Evolutionary conservation across 2,329 filamentous ascomycete genomes (phyloP), one percentile per base, ranked within the genome.

Genomic region (Phialophora verrucosa): DNA sequence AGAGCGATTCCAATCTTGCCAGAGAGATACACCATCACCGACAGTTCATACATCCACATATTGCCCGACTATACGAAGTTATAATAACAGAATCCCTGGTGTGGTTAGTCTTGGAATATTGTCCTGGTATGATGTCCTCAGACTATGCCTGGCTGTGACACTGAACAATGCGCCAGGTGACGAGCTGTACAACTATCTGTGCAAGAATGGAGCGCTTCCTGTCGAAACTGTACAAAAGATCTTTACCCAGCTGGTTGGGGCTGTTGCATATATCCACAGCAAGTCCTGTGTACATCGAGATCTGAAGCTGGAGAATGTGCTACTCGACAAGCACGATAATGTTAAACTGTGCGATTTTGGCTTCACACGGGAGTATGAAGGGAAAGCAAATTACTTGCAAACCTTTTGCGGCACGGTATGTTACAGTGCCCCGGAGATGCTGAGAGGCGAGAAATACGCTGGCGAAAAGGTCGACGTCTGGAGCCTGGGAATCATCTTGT

Each of bases 311-410:
- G 95, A 99, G 77, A 96, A 96, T 75, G 97, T 99, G 65, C 83
- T 99, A 54, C 85, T 99, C 72, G 95, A 99, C 81, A 98, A 96
- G 78, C 86, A 97, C 76, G 94, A 96, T 76, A 97, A 98, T 75
- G 95, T 99, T 72, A 99, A 99, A 80, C 82, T 99, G 67, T 94
- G 96, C 72, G 95, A 99, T 77, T 99, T 99, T 81, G 95, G 95
- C 20, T 99, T 99, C 76, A 99, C 95, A 11, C 86, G 95, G 71
- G 95, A 99, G 80, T 99, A 99, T 78, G 93, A 97, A 78, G 94
- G 94, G 67, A 93, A 96, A 74, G 87, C 92, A 32, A 98, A 93
- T 77, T 94, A 98, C 75, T 81, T 99, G 63, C 94, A 98, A 78
- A 99, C 95, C 1, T 99, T 97, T 79, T 99, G 95, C 77, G 95